A percentile compares a stretch with the other conserved stretches of the same genome.
These are phyloP conservation scores for Trichoderma sp. DNA, from an alignment of 2,329 filamentous ascomycete species.

Conservation along the genomic window DNA sequence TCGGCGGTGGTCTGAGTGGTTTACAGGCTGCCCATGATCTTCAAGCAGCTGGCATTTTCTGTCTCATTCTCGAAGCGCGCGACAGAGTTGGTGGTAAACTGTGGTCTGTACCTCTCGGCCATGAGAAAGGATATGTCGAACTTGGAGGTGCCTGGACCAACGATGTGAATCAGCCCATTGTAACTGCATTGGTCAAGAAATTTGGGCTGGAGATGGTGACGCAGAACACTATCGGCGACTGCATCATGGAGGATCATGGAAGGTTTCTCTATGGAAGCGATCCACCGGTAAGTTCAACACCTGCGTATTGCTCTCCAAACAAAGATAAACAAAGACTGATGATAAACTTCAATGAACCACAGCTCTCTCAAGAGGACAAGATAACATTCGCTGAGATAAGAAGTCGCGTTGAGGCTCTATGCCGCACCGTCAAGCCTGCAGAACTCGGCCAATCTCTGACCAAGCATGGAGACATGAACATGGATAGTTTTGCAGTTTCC, in stretches of 20 bases:
- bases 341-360: background rate
- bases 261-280: background rate
- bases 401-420: background rate
- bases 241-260: background rate
- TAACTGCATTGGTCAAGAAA: conserved; percentile 41
- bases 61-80: conserved; percentile 49
- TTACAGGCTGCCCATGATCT: conserved; percentile 38
- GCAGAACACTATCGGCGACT: conserved; percentile 41
- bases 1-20: conserved; percentile 46
- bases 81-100: conserved; percentile 54
- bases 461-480: background rate
- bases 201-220: conserved; percentile 43
- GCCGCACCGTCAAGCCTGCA: background rate
- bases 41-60: conserved; percentile 36
- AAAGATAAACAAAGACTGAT: background rate
- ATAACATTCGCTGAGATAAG: background rate
- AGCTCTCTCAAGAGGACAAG: background rate
- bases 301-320: background rate
- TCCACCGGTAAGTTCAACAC: background rate
- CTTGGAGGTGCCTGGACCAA: conserved; percentile 62
- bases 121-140: conserved; percentile 43
- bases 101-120: conserved; percentile 36
- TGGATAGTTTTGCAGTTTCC: background rate
- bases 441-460: background rate
- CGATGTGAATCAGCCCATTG: conserved; percentile 48